Percentiles rank a stretch among this genome's conserved stretches.
These are phyloP conservation scores for Sanguinoderma infundibulare DNA, from an alignment of 1,284 basidiomycete species.

Conservation along the genomic window DNA sequence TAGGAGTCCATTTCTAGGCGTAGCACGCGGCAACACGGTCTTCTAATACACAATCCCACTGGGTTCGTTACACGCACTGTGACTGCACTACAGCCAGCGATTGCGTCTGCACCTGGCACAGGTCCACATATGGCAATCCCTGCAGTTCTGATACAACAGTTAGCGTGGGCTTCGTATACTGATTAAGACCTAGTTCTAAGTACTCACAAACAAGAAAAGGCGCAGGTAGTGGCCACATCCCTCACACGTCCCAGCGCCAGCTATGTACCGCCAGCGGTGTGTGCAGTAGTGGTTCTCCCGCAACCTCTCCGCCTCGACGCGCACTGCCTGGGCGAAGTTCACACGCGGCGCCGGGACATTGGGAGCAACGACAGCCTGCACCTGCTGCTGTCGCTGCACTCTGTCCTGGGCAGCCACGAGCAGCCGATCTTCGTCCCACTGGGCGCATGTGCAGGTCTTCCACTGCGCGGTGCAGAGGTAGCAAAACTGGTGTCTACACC, in stretches of 20 bases:
- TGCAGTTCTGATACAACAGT: constrained; percentile 20
- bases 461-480: constrained; percentile 55
- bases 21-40: too few relatives aligned
- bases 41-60: too few relatives aligned
- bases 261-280: constrained; percentile 44
- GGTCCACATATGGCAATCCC: constrained; percentile 16
- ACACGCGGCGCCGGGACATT: constrained; percentile 22
- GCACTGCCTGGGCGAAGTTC: constrained; percentile 34
- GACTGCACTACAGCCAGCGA: constrained; percentile 10
- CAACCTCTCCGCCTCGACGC: constrained; percentile 38
- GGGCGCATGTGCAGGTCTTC: constrained; percentile 56
- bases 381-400: constrained; percentile 37
- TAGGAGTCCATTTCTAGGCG: too few relatives aligned
- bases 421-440: constrained; percentile 57
- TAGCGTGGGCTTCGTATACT: neutral
- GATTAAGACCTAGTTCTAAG: neutral
- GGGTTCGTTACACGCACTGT: too few relatives aligned
- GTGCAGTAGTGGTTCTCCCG: constrained; percentile 50
- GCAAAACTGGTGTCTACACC: constrained; percentile 41
- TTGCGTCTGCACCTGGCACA: constrained; percentile 29
- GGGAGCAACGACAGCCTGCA: constrained; percentile 28
- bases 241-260: constrained; percentile 47
- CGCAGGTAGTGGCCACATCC: constrained; percentile 40
- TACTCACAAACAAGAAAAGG: constrained; percentile 33
- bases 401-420: constrained; percentile 32